These are phyloP conservation scores for Leccinum subrobustum DNA, from an alignment of 1,284 basidiomycete species.

Conservation along the genomic window DNA sequence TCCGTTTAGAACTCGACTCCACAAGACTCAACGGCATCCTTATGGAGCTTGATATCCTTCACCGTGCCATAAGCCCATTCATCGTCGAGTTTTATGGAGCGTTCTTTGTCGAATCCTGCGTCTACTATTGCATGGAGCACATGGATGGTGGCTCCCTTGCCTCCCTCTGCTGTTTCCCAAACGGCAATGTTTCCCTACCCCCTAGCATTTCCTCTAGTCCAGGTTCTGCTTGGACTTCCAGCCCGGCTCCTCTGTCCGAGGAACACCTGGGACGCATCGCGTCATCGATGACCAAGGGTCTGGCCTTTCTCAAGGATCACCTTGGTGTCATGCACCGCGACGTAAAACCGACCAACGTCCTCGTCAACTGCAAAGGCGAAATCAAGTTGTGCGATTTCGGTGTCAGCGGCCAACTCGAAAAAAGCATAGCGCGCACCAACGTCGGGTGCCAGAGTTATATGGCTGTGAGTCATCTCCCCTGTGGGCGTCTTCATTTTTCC, in stretches of 20 bases:
- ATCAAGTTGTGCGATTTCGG: slow-evolving; percentile 98
- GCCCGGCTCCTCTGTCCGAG: slow-evolving; percentile 31
- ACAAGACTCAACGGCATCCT: slow-evolving; percentile 95
- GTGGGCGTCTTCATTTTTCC: background rate
- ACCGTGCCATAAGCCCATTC: slow-evolving; percentile 86
- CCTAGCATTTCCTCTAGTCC: slow-evolving; percentile 34
- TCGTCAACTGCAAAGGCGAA: slow-evolving; percentile 86
- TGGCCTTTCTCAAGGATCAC: slow-evolving; percentile 95
- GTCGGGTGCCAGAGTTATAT: slow-evolving; percentile 99
- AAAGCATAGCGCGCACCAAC: slow-evolving; percentile 95
- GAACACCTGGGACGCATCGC: slow-evolving; percentile 77
- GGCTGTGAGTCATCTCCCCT: slow-evolving; percentile 68
- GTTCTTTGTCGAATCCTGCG: slow-evolving; percentile 98
- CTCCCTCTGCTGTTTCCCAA: slow-evolving; percentile 57
- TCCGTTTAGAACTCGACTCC: slow-evolving; percentile 94
- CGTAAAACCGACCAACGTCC: slow-evolving; percentile 97
- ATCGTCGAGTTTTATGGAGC: slow-evolving; percentile 99
- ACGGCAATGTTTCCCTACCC: slow-evolving; percentile 37
- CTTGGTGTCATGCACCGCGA: slow-evolving; percentile 97
- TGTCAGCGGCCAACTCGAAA: slow-evolving; percentile 96
- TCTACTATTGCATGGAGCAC: slow-evolving; percentile 99
- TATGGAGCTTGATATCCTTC: slow-evolving; percentile 97
- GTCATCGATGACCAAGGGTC: slow-evolving; percentile 81
- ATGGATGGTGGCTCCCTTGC: slow-evolving; percentile 97
- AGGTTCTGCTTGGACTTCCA: slow-evolving; percentile 35